Evolutionary conservation across 352 stramenopile genomes (phyloP).

Genomic region (Globisporangium iwayamae): DNA sequence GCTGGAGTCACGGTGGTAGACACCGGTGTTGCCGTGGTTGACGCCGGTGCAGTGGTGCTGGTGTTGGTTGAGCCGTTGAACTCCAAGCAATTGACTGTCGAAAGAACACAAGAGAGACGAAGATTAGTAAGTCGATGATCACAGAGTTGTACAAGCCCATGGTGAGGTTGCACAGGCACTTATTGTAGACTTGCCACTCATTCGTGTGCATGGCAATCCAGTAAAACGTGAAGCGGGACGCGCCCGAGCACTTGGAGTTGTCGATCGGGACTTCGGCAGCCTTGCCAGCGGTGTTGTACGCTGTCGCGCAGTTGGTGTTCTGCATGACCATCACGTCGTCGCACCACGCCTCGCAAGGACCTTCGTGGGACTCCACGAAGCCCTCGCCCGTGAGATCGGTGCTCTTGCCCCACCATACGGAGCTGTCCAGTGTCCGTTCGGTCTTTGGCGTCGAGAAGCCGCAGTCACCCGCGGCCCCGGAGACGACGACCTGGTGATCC

Average conservation of each 20-base stretch:
- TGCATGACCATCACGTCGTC: slow-evolving; percentile 24
- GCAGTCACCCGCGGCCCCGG: slow-evolving; percentile 20
- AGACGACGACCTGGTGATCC: slow-evolving; percentile 21
- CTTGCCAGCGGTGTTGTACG: slow-evolving; percentile 21
- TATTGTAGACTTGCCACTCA: slow-evolving; percentile 40
- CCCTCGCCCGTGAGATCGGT: slow-evolving; percentile 24
- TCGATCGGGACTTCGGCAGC: slow-evolving; percentile 25
- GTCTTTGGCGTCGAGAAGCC: slow-evolving; percentile 24
- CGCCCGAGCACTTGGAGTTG: slow-evolving; percentile 20
- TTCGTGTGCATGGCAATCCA: slow-evolving; percentile 37
- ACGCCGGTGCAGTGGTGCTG: slow-evolving; percentile 4
- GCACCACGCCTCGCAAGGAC: slow-evolving; percentile 33
- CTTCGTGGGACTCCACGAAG: slow-evolving; percentile 29
- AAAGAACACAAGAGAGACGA: slow-evolving; percentile 10
- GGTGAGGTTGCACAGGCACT: slow-evolving; percentile 13
- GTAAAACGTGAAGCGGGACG: slow-evolving; percentile 33
- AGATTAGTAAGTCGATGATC: slow-evolving; percentile 13
- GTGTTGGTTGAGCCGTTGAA: slow-evolving; percentile 10
- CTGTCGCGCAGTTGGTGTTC: slow-evolving; percentile 21
- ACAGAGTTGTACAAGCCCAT: slow-evolving; percentile 11
- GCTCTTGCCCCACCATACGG: slow-evolving; percentile 29
- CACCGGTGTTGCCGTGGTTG: slow-evolving; percentile 12
- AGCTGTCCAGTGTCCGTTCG: slow-evolving; percentile 18
- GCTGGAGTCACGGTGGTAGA: slow-evolving; percentile 15
- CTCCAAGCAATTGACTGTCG: slow-evolving; percentile 16